Percentiles rank a stretch among this genome's conserved stretches.
These are phyloP conservation scores for Larix kaempferi DNA, from an alignment of 75 land plant species.

Conservation along the genomic window DNA sequence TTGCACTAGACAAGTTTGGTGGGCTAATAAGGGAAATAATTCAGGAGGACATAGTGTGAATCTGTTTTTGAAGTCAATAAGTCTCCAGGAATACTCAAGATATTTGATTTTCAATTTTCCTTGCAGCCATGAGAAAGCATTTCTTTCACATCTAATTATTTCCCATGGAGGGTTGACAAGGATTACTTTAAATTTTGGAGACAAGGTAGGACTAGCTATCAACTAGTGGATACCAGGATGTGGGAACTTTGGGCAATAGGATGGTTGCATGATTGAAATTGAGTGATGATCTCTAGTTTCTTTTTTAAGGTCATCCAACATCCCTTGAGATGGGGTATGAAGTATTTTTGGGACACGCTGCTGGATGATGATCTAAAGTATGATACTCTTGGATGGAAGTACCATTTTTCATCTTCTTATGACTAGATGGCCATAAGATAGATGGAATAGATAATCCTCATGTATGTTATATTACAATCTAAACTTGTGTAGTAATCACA, in stretches of 20 bases:
- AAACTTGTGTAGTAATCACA: no score
- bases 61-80: conserved; percentile 80
- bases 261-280: conserved; percentile 91
- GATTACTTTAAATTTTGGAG: conserved; percentile 90
- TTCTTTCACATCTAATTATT: conserved; percentile 78
- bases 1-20: conserved; percentile 50
- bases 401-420: conserved; percentile 73
- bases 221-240: conserved; percentile 97
- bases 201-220: conserved; percentile 95
- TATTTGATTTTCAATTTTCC: conserved; percentile 92
- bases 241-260: conserved; percentile 98
- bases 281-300: conserved; percentile 93
- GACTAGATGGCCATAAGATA: conserved; percentile 87
- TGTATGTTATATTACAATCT: no score
- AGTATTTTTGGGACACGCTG: conserved; percentile 94
- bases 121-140: conserved; percentile 85
- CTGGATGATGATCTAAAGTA: conserved; percentile 15
- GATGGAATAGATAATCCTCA: conserved; percentile 86
- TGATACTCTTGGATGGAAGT: conserved; percentile 96
- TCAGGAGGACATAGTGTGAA: conserved; percentile 80
- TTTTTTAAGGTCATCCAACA: conserved; percentile 84
- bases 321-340: conserved; percentile 99
- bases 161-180: conserved; percentile 87
- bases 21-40: conserved; percentile 82
- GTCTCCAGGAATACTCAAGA: conserved; percentile 90